These are phyloP conservation scores for Mimosa bimucronata DNA, from an alignment of 306 rosid species.

Conservation along the genomic window DNA sequence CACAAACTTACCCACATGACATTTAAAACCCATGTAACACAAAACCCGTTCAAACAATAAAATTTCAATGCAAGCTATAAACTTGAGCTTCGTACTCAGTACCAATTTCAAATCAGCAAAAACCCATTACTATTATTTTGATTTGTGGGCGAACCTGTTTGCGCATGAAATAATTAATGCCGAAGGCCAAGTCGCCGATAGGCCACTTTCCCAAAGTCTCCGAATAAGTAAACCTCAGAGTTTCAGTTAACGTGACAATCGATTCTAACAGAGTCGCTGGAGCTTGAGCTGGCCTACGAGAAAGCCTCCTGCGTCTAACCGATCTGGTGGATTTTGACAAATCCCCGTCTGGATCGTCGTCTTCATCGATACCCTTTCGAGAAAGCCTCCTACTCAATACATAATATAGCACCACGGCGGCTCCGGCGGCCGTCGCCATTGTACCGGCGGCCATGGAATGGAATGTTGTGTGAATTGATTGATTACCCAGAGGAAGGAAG, in stretches of 20 bases:
- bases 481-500: background rate
- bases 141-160: slow-evolving; percentile 64
- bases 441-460: slow-evolving; percentile 83
- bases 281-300: slow-evolving; percentile 94
- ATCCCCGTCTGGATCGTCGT: slow-evolving; percentile 52
- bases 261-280: slow-evolving; percentile 92
- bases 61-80: background rate
- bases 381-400: slow-evolving; percentile 57
- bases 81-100: background rate
- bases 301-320: slow-evolving; percentile 57
- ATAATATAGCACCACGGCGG: slow-evolving; percentile 70
- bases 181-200: slow-evolving; percentile 97
- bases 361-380: slow-evolving; percentile 46
- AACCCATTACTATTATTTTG: background rate
- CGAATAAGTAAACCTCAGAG: slow-evolving; percentile 83
- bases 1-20: background rate
- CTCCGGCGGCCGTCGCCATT: slow-evolving; percentile 97
- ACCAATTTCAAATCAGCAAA: background rate
- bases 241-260: slow-evolving; percentile 76
- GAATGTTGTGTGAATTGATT: slow-evolving; percentile 5
- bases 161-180: slow-evolving; percentile 88
- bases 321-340: slow-evolving; percentile 69
- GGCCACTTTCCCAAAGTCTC: slow-evolving; percentile 98
- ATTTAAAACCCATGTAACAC: background rate
- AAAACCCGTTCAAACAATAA: background rate